A percentile compares a stretch with the other conserved stretches of the same genome.
Conservation (phyloP, 148 eudicot genomes). For the Rhododendron williamsianum region DNA sequence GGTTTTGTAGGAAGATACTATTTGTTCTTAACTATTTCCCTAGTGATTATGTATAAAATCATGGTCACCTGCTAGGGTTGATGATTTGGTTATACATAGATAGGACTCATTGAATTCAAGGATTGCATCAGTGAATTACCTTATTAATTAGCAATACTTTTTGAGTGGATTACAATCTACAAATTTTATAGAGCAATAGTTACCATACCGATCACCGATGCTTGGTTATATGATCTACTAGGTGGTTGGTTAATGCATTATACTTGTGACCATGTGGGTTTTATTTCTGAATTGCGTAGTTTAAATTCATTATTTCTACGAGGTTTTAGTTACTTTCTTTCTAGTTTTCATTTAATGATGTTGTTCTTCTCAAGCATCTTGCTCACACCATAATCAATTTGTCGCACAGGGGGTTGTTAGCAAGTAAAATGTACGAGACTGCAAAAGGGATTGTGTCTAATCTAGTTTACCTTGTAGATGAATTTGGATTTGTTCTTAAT, state of each 20-base stretch:
- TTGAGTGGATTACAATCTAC: neutral
- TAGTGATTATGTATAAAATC: neutral
- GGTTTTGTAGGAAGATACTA: neutral
- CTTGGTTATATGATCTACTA: neutral
- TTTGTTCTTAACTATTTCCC: neutral
- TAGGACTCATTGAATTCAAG: neutral
- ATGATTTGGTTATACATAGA: neutral
- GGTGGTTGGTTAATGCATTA: neutral
- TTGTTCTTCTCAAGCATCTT: neutral
- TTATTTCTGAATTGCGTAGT: neutral
- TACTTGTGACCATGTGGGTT: neutral
- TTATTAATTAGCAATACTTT: neutral
- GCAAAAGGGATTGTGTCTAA: constrained; percentile 87
- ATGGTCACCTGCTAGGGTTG: neutral
- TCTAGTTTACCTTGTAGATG: constrained; percentile 63
- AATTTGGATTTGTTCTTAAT: constrained; percentile 78
- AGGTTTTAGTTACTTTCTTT: neutral
- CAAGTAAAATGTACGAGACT: constrained; percentile 80
- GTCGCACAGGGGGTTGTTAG: constrained; percentile 73
- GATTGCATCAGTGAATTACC: neutral
- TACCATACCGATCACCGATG: neutral
- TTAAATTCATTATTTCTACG: neutral
- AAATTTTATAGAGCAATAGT: neutral
- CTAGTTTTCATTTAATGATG: neutral
- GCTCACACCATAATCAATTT: neutral